phyloP scores from a whole-genome alignment of 345 rosid species.

The Linum usitatissimum region DNA sequence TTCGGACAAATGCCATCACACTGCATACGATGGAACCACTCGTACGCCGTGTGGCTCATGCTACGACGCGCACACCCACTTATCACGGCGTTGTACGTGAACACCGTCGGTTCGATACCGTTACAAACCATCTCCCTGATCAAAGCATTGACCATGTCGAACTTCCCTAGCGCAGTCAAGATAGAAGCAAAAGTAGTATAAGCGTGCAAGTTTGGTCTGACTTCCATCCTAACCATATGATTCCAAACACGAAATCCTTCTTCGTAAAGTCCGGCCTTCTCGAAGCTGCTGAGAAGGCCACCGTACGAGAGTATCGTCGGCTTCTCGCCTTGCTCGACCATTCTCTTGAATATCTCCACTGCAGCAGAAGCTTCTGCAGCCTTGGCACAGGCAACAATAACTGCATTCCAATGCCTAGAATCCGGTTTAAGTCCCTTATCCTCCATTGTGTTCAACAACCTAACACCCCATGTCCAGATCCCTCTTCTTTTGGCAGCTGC shows the following conservation, averaged over 20 bases:
- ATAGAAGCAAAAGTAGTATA: constrained; percentile 87
- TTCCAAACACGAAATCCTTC: constrained; percentile 84
- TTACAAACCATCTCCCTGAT: constrained; percentile 56
- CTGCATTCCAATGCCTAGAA: constrained; percentile 72
- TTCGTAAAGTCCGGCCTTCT: constrained; percentile 75
- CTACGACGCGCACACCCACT: constrained; percentile 49
- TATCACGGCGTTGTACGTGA: constrained; percentile 83
- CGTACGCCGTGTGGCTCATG: constrained; percentile 64
- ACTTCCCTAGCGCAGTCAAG: constrained; percentile 52
- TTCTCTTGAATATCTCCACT: constrained; percentile 63
- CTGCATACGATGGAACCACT: constrained; percentile 85
- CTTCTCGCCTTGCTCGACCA: constrained; percentile 81
- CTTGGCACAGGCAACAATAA: constrained; percentile 86
- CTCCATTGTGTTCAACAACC: constrained; percentile 75
- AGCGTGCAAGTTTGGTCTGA: constrained; percentile 56
- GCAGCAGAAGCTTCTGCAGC: constrained; percentile 74
- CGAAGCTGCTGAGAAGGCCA: constrained; percentile 74
- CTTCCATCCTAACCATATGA: constrained; percentile 77
- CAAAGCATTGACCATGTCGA: constrained; percentile 49
- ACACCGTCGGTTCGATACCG: constrained; percentile 60
- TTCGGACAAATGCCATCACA: constrained; percentile 46
- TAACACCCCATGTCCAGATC: constrained; percentile 83
- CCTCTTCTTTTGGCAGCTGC: constrained; percentile 70
- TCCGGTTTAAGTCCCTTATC: constrained; percentile 78
- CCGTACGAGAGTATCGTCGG: constrained; percentile 84